phyloP scores from a whole-genome alignment of 805 yeast genomes.

The Pichia cabralensis region DNA sequence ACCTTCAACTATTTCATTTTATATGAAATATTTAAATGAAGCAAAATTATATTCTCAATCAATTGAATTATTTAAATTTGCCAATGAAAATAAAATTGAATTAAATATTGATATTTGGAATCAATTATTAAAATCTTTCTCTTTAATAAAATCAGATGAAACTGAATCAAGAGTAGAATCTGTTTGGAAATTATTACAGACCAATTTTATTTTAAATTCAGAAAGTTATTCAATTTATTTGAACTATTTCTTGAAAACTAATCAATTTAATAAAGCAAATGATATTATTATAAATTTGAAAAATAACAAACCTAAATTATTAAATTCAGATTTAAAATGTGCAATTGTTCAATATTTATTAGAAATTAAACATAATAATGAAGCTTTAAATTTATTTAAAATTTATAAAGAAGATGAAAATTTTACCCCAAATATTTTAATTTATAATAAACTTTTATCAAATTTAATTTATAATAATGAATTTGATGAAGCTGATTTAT shows the following conservation, averaged over 20 bases:
- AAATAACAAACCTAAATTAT: slow-evolving; percentile 23
- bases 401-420: slow-evolving; percentile 19
- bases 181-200: slow-evolving; percentile 22
- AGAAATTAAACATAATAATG: slow-evolving; percentile 28
- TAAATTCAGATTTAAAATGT: slow-evolving; percentile 33
- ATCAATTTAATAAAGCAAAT: slow-evolving; percentile 33
- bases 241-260: slow-evolving; percentile 35
- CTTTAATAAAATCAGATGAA: slow-evolving; percentile 16
- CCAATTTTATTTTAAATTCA: slow-evolving; percentile 32
- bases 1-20: slow-evolving; percentile 8
- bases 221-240: slow-evolving; percentile 40
- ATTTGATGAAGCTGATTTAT: slow-evolving; percentile 36
- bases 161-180: slow-evolving; percentile 30
- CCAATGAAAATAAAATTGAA: slow-evolving; percentile 23
- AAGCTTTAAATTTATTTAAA: slow-evolving; percentile 28
- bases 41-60: slow-evolving; percentile 7
- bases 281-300: slow-evolving; percentile 27
- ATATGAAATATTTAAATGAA: slow-evolving; percentile 11
- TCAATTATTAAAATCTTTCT: slow-evolving; percentile 33
- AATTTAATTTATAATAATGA: slow-evolving; percentile 31
- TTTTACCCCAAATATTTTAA: slow-evolving; percentile 34
- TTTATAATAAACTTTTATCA: slow-evolving; percentile 44
- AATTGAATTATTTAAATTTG: slow-evolving; percentile 11
- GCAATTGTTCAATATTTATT: slow-evolving; percentile 36
- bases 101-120: slow-evolving; percentile 43